Conservation (phyloP, 306 rosid genomes). For the Cyamopsis tetragonoloba region DNA sequence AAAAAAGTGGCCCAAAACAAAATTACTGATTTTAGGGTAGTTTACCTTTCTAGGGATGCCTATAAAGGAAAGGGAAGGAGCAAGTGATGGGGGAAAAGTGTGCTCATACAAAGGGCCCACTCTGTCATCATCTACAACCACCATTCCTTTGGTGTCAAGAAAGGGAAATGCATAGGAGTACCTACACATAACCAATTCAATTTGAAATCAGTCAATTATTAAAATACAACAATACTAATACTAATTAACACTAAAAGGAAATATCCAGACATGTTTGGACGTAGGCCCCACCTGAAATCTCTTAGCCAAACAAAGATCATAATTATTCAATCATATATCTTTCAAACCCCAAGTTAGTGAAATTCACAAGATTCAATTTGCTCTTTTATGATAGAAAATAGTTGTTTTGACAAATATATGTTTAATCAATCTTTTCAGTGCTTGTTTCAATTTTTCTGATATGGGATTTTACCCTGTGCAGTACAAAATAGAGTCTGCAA, state of each 20-base stretch:
- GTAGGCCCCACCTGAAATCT: slow-evolving; percentile 34
- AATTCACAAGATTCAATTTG: slow-evolving; percentile 7
- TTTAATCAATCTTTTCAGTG: not conserved
- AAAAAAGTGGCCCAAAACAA: not conserved
- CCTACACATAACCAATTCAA: slow-evolving; percentile 45
- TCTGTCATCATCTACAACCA: slow-evolving; percentile 76
- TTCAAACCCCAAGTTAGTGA: slow-evolving; percentile 18
- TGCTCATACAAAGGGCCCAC: slow-evolving; percentile 96
- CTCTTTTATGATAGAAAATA: not conserved
- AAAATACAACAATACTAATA: slow-evolving; percentile 7
- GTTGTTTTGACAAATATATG: not conserved
- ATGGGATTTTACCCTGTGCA: slow-evolving; percentile 70
- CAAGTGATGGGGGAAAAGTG: slow-evolving; percentile 91
- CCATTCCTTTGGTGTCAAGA: slow-evolving; percentile 96
- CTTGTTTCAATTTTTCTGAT: not conserved
- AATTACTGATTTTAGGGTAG: not conserved
- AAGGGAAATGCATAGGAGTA: slow-evolving; percentile 90
- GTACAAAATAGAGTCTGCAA: slow-evolving; percentile 70
- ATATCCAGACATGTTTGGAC: slow-evolving; percentile 20
- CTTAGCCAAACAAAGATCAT: slow-evolving; percentile 15
- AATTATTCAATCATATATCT: slow-evolving; percentile 38
- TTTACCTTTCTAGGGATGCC: slow-evolving; percentile 88
- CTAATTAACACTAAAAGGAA: slow-evolving; percentile 18
- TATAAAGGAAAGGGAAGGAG: slow-evolving; percentile 83
- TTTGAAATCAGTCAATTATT: slow-evolving; percentile 13